phyloP scores from a whole-genome alignment of 2,329 filamentous ascomycete species.

The Purpureocillium lavendulum region DNA sequence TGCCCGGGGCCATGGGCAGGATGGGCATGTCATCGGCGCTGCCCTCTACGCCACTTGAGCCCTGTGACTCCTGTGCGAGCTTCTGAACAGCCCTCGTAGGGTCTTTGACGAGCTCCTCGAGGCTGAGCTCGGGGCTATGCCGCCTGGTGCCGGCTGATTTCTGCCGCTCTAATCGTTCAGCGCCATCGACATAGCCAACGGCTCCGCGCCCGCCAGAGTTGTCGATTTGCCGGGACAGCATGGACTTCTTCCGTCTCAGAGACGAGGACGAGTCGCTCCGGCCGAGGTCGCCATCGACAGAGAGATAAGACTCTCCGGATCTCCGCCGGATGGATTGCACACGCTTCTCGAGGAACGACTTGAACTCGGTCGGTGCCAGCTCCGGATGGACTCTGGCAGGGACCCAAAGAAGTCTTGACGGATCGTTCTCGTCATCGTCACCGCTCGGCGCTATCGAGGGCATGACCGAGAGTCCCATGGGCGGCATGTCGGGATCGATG shows the following conservation, averaged over 20 bases:
- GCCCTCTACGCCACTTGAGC: conserved; percentile 32
- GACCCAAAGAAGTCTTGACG: conserved; percentile 88
- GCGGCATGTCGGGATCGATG: conserved; percentile 66
- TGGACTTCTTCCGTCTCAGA: conserved; percentile 83
- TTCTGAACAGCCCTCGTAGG: conserved; percentile 63
- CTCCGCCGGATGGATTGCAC: conserved; percentile 82
- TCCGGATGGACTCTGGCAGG: conserved; percentile 91
- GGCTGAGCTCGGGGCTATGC: conserved; percentile 51
- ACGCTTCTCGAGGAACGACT: conserved; percentile 88
- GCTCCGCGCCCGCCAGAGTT: conserved; percentile 49
- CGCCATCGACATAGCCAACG: conserved; percentile 71
- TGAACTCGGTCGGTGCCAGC: conserved; percentile 91
- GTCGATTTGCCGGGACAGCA: conserved; percentile 88
- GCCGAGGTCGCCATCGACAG: conserved; percentile 40
- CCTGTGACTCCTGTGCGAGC: conserved; percentile 49
- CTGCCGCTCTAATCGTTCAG: conserved; percentile 69
- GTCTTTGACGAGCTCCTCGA: conserved; percentile 79
- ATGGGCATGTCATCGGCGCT: conserved; percentile 73
- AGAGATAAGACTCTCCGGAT: conserved; percentile 63
- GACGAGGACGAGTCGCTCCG: conserved; percentile 51
- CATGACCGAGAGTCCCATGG: conserved; percentile 59
- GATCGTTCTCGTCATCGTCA: conserved; percentile 76
- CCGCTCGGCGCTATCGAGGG: conserved; percentile 64
- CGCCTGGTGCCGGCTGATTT: conserved; percentile 48
- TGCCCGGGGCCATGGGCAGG: conserved; percentile 66